phyloP scores from a whole-genome alignment of 2,329 filamentous ascomycete genomes.

The Aspergillus transmontanensis region DNA sequence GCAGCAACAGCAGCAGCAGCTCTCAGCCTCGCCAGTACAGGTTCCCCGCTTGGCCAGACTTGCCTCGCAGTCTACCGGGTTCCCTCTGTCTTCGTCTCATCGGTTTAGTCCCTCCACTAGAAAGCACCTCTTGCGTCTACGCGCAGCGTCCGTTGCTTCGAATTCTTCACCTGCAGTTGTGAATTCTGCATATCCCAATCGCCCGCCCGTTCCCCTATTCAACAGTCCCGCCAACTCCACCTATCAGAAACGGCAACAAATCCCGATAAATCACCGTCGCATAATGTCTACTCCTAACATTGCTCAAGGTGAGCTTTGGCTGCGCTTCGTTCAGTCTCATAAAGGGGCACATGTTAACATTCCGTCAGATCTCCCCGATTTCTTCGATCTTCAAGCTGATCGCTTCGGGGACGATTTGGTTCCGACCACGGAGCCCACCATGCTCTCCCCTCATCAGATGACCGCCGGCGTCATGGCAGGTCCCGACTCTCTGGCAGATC shows the following conservation, averaged over 20 bases:
- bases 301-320: constrained; percentile 44
- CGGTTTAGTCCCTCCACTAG: constrained; percentile 38
- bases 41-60: constrained; percentile 45
- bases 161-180: constrained; percentile 30
- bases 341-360: constrained; percentile 19
- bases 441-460: constrained; percentile 30
- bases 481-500: constrained; percentile 44
- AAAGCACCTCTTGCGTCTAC: constrained; percentile 34
- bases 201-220: constrained; percentile 45
- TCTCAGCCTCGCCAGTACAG: constrained; percentile 38
- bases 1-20: constrained; percentile 36
- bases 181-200: constrained; percentile 37
- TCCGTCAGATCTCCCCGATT: constrained; percentile 26
- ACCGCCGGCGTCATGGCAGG: constrained; percentile 46
- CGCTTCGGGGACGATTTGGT: constrained; percentile 29
- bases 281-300: constrained; percentile 45
- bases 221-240: constrained; percentile 30
- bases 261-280: constrained; percentile 31
- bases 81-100: constrained; percentile 41
- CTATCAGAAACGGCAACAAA: constrained; percentile 33
- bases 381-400: constrained; percentile 34
- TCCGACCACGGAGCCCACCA: constrained; percentile 25
- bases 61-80: constrained; percentile 41
- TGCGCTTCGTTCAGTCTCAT: not conserved
- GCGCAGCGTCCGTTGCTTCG: constrained; percentile 43